Evolutionary conservation across 2,329 filamentous ascomycete genomes (phyloP).

Genomic region (Paraconiothyrium sp.): DNA sequence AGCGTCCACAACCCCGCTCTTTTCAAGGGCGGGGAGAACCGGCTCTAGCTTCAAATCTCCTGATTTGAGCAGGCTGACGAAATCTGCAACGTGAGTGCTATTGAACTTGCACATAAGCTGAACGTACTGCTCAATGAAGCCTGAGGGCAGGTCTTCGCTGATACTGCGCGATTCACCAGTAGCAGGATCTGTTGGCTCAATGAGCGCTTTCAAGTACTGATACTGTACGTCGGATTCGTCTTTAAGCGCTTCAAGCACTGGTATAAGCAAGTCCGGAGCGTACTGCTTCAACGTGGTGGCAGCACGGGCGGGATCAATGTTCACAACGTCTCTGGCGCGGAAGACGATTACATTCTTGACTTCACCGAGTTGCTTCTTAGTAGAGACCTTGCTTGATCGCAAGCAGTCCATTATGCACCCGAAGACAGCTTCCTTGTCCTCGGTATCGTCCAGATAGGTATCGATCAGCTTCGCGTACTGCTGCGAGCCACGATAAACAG

Average conservation of each 20-base stretch:
- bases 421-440: slow-evolving; percentile 80
- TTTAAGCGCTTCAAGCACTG: slow-evolving; percentile 69
- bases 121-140: slow-evolving; percentile 84
- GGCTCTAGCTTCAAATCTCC: slow-evolving; percentile 81
- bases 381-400: slow-evolving; percentile 69
- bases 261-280: slow-evolving; percentile 71
- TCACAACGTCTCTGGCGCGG: slow-evolving; percentile 72
- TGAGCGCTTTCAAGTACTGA: slow-evolving; percentile 76
- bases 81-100: slow-evolving; percentile 82
- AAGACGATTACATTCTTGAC: slow-evolving; percentile 73
- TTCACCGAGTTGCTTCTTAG: slow-evolving; percentile 75
- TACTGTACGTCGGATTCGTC: slow-evolving; percentile 74
- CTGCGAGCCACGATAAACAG: slow-evolving; percentile 81
- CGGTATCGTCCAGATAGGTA: slow-evolving; percentile 84
- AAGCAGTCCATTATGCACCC: slow-evolving; percentile 81
- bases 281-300: slow-evolving; percentile 72
- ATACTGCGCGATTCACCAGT: slow-evolving; percentile 35
- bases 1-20: slow-evolving; percentile 88
- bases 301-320: slow-evolving; percentile 71
- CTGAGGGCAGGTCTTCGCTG: slow-evolving; percentile 53
- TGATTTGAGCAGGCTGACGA: slow-evolving; percentile 78
- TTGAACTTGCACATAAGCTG: slow-evolving; percentile 91
- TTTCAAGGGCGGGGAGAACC: slow-evolving; percentile 87
- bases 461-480: slow-evolving; percentile 81
- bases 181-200: slow-evolving; percentile 68